These are phyloP conservation scores for Gamarada debralockiae DNA, from an alignment of 495 filamentous ascomycete genomes.

Conservation along the genomic window DNA sequence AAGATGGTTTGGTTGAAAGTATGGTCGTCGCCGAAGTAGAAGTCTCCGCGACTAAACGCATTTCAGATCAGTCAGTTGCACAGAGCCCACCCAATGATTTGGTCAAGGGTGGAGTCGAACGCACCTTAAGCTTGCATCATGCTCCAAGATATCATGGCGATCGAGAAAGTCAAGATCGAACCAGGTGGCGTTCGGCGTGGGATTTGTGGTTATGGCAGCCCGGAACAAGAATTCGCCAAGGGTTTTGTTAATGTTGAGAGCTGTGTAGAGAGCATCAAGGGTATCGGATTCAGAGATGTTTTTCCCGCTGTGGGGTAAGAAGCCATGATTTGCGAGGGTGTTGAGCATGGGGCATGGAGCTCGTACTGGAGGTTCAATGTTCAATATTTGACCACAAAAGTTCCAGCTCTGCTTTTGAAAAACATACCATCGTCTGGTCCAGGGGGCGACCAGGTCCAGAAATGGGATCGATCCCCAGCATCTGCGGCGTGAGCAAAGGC, in stretches of 20 bases:
- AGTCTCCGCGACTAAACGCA: constrained; percentile 35
- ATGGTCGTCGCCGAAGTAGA: constrained; percentile 37
- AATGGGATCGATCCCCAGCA: not conserved
- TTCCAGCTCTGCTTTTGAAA: not conserved
- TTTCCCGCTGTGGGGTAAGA: not conserved
- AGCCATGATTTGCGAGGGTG: not conserved
- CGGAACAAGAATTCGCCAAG: not conserved
- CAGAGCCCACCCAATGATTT: not conserved
- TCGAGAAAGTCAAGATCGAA: constrained; percentile 33
- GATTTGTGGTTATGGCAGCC: not conserved
- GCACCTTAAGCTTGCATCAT: constrained; percentile 49
- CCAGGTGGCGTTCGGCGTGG: not conserved
- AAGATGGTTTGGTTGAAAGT: constrained; percentile 45
- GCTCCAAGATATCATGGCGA: constrained; percentile 45
- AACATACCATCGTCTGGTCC: not conserved
- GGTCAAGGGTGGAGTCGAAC: constrained; percentile 8
- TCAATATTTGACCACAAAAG: not conserved
- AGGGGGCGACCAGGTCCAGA: not conserved
- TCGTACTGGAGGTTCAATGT: not conserved
- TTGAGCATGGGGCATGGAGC: not conserved
- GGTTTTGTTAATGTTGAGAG: not conserved
- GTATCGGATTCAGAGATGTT: not conserved
- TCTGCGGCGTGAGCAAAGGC: not conserved
- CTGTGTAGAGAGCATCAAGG: not conserved
- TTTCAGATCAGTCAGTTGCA: not conserved